phyloP scores from a whole-genome alignment of 2,329 filamentous ascomycete genomes.

The Hypomyces perniciosus region DNA sequence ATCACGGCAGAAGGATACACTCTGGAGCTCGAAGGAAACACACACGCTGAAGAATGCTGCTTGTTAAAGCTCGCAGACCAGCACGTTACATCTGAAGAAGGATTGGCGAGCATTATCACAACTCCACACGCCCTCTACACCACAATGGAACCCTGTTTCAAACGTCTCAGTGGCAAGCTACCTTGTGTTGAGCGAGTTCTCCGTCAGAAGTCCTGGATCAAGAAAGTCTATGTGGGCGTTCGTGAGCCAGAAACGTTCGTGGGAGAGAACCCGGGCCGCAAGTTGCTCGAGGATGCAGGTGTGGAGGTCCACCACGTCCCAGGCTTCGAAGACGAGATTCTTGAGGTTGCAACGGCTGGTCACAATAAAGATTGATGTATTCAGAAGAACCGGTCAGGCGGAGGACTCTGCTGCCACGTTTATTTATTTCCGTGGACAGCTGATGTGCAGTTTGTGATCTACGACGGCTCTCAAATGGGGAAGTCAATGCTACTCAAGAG shows the following conservation, averaged over 20 bases:
- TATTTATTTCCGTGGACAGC: background rate
- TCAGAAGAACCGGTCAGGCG: background rate
- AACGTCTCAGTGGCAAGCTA: conserved; percentile 66
- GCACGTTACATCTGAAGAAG: conserved; percentile 46
- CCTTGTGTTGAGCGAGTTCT: conserved; percentile 78
- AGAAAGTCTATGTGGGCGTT: conserved; percentile 79
- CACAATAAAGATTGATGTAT: conserved; percentile 38
- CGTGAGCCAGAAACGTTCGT: conserved; percentile 89
- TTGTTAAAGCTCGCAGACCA: conserved; percentile 62
- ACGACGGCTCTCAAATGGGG: background rate
- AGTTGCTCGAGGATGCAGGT: conserved; percentile 63
- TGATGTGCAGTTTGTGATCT: background rate
- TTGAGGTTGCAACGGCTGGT: conserved; percentile 76
- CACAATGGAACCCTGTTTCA: conserved; percentile 81
- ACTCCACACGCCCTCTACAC: conserved; percentile 63
- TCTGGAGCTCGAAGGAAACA: conserved; percentile 84
- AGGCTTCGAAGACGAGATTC: conserved; percentile 75
- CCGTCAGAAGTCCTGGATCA: conserved; percentile 54
- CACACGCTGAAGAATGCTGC: conserved; percentile 92
- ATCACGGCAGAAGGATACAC: conserved; percentile 83
- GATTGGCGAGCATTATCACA: conserved; percentile 38
- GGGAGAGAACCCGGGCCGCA: conserved; percentile 68
- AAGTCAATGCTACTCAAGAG: background rate
- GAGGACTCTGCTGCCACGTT: background rate
- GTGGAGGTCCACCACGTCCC: conserved; percentile 66